Conservation (phyloP, 2,329 filamentous ascomycete species). For the Pseudogymnoascus sp. region DNA sequence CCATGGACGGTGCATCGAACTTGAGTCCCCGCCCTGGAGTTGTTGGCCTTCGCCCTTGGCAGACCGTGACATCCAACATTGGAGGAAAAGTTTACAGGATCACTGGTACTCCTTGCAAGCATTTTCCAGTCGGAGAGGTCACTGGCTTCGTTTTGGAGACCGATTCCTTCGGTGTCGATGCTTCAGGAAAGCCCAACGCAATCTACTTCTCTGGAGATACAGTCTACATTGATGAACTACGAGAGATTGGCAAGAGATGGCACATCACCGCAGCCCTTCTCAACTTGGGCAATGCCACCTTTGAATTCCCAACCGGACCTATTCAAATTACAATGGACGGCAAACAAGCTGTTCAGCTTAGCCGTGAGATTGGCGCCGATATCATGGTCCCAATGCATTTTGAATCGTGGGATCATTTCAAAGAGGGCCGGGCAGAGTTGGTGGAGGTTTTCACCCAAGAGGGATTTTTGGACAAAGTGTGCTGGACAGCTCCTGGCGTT, state of each 20-base stretch:
- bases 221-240: slow-evolving; percentile 31
- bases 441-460: slow-evolving; percentile 28
- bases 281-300: not conserved
- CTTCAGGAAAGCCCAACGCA: slow-evolving; percentile 34
- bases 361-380: slow-evolving; percentile 34
- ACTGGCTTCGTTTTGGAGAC: slow-evolving; percentile 37
- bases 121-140: slow-evolving; percentile 37
- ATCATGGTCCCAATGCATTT: slow-evolving; percentile 40
- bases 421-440: slow-evolving; percentile 29
- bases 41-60: slow-evolving; percentile 33
- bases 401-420: slow-evolving; percentile 39
- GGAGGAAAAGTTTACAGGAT: slow-evolving; percentile 32
- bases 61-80: slow-evolving; percentile 25
- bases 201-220: slow-evolving; percentile 44
- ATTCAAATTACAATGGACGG: slow-evolving; percentile 39
- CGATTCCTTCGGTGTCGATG: slow-evolving; percentile 32
- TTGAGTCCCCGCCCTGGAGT: slow-evolving; percentile 37
- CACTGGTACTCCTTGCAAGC: slow-evolving; percentile 36
- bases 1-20: slow-evolving; percentile 36
- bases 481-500: slow-evolving; percentile 26
- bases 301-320: slow-evolving; percentile 6
- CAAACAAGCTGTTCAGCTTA: slow-evolving; percentile 32
- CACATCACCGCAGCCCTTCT: not conserved
- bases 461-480: slow-evolving; percentile 32
- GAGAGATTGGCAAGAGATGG: not conserved